These are phyloP conservation scores for Ogataea henricii DNA, from an alignment of 805 yeast species.

Conservation along the genomic window DNA sequence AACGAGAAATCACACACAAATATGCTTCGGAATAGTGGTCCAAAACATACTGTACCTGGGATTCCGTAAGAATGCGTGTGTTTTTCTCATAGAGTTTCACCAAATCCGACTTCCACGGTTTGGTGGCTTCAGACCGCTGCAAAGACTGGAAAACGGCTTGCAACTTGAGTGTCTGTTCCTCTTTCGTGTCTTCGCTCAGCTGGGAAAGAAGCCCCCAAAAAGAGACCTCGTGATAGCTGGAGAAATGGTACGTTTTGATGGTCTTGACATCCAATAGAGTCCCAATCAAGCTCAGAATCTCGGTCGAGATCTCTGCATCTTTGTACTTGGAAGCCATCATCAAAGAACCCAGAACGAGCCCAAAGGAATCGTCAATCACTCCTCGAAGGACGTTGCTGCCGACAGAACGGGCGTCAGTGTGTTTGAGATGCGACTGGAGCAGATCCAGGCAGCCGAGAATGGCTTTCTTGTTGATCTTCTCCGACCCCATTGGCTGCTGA, in stretches of 20 bases:
- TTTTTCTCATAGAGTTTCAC: conserved; percentile 23
- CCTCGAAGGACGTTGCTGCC: conserved; percentile 14
- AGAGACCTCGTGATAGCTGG: conserved; percentile 6
- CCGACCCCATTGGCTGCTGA: neutral
- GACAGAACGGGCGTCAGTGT: neutral
- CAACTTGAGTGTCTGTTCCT: neutral
- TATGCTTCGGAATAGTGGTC: conserved; percentile 49
- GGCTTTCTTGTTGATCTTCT: conserved; percentile 12
- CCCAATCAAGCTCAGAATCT: conserved; percentile 9
- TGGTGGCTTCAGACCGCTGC: conserved; percentile 14
- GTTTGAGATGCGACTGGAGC: conserved; percentile 17
- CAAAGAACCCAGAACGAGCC: conserved; percentile 18
- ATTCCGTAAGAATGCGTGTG: conserved; percentile 16
- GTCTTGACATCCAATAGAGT: neutral
- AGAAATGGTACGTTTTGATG: conserved; percentile 11
- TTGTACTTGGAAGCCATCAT: conserved; percentile 10
- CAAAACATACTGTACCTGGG: conserved; percentile 41
- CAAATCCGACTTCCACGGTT: conserved; percentile 12
- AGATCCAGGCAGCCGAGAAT: conserved; percentile 25
- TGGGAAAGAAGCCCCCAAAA: conserved; percentile 20
- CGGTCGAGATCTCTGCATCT: conserved; percentile 14
- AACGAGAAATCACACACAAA: conserved; percentile 53
- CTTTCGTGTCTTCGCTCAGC: neutral
- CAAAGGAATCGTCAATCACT: conserved; percentile 20
- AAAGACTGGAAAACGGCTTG: conserved; percentile 21